Conservation (phyloP, 1,139 yeast genomes). For the Taphrina sp. region DNA sequence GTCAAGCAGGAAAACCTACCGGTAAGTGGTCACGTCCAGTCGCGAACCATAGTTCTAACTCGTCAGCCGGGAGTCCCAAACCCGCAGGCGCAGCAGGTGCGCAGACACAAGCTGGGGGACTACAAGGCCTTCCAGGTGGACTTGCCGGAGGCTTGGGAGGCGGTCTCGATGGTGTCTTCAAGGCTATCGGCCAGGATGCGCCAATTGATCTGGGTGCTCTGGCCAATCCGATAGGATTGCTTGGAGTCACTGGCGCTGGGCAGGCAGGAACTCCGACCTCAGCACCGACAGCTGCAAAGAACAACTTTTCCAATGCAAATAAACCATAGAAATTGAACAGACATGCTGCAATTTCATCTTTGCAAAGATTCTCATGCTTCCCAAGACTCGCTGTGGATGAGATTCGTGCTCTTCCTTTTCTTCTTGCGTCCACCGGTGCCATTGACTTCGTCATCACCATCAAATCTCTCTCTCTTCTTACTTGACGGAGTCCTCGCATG, state of each 20-base stretch:
- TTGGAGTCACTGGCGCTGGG: neutral
- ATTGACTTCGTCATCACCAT: constrained; percentile 5
- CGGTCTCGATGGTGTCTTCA: constrained; percentile 4
- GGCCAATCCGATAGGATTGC: constrained; percentile 2
- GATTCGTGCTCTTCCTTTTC: constrained; percentile 10
- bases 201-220: constrained; percentile 6
- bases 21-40: too few relatives aligned
- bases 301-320: constrained; percentile 4
- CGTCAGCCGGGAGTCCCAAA: too few relatives aligned
- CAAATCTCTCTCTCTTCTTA: constrained; percentile 10
- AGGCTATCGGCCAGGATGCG: constrained; percentile 8
- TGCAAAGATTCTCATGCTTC: neutral
- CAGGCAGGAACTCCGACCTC: neutral
- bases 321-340: neutral
- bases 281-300: constrained; percentile 1
- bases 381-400: constrained; percentile 10
- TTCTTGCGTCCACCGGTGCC: constrained; percentile 5
- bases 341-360: neutral
- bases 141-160: neutral
- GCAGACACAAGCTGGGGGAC: too few relatives aligned
- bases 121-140: constrained; percentile 4
- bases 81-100: too few relatives aligned
- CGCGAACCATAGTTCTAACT: too few relatives aligned
- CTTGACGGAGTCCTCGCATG: neutral
- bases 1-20: too few relatives aligned